phyloP scores from a whole-genome alignment of 2,329 filamentous ascomycete species.

The Penicillium digitatum region DNA sequence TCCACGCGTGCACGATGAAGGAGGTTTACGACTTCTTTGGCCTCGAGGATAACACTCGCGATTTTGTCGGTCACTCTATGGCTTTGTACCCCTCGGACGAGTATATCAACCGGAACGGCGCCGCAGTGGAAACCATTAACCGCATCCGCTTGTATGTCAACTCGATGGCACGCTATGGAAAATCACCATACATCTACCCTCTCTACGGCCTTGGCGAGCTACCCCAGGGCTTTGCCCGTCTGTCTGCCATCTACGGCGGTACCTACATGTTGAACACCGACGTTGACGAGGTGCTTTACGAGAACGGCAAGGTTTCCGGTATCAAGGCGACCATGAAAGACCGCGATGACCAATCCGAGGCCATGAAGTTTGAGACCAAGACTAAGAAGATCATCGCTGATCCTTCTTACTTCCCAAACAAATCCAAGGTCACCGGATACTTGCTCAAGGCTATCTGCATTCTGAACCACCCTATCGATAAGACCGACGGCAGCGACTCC shows the following conservation, averaged over 20 bases:
- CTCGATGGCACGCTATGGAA: constrained; percentile 95
- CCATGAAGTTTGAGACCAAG: constrained; percentile 93
- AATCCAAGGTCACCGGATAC: constrained; percentile 82
- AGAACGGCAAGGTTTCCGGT: constrained; percentile 76
- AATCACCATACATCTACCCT: constrained; percentile 98
- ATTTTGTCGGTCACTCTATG: constrained; percentile 98
- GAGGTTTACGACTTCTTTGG: constrained; percentile 99
- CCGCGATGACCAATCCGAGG: constrained; percentile 66
- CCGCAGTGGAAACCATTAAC: constrained; percentile 78
- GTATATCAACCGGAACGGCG: constrained; percentile 70
- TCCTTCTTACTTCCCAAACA: constrained; percentile 91
- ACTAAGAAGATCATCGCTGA: constrained; percentile 94
- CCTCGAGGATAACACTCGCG: constrained; percentile 80
- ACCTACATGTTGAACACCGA: constrained; percentile 99
- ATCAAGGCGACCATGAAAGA: constrained; percentile 98
- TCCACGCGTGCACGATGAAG: constrained; percentile 81
- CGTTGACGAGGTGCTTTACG: constrained; percentile 84
- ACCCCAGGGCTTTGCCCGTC: constrained; percentile 92
- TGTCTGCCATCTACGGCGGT: constrained; percentile 96
- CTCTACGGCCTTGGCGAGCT: constrained; percentile 96
- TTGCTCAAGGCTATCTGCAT: constrained; percentile 97
- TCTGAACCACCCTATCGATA: constrained; percentile 87
- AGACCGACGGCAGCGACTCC: constrained; percentile 84
- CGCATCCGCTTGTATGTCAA: constrained; percentile 95
- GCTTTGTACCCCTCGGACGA: constrained; percentile 87